These are phyloP conservation scores for Pulveroboletus frians DNA, from an alignment of 768 basidiomycete genomes.

Conservation along the genomic window DNA sequence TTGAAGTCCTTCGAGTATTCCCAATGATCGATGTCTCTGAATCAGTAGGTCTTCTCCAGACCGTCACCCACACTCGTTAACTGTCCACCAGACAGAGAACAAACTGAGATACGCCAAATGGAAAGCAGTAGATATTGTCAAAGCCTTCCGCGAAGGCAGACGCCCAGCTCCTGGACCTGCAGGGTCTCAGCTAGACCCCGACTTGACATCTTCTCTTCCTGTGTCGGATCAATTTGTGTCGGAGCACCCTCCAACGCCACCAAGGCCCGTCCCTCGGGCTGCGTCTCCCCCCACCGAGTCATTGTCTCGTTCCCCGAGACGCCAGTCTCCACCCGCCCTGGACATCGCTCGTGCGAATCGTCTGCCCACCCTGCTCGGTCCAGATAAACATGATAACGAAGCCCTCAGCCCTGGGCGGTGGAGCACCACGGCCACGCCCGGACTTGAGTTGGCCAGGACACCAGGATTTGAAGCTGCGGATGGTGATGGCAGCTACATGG, in stretches of 20 bases:
- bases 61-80: conserved; percentile 1
- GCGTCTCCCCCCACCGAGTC: conserved; percentile 20
- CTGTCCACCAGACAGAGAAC: conserved; percentile 56
- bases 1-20: conserved; percentile 82
- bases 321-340: conserved; percentile 27
- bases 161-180: conserved; percentile 78
- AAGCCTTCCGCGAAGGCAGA: conserved; percentile 90
- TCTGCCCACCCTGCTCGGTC: conserved; percentile 18
- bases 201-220: conserved; percentile 9
- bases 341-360: conserved; percentile 29
- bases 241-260: conserved; percentile 17
- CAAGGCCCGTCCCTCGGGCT: conserved; percentile 23
- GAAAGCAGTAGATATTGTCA: conserved; percentile 95
- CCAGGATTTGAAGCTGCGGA: conserved; percentile 18
- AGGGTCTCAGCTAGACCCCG: conserved; percentile 33
- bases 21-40: conserved; percentile 53
- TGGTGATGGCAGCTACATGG: conserved; percentile 19
- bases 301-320: conserved; percentile 27
- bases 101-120: conserved; percentile 95
- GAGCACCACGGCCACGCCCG: conserved; percentile 77
- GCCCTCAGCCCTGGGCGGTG: conserved; percentile 52
- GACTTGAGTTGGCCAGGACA: conserved; percentile 33
- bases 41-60: conserved; percentile 39
- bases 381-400: conserved; percentile 29
- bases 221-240: conserved; percentile 11